Percentiles rank a stretch among this genome's conserved stretches.
These are phyloP conservation scores for Thalassiosira mediterranea DNA, from an alignment of 352 stramenopile genomes.

Conservation along the genomic window DNA sequence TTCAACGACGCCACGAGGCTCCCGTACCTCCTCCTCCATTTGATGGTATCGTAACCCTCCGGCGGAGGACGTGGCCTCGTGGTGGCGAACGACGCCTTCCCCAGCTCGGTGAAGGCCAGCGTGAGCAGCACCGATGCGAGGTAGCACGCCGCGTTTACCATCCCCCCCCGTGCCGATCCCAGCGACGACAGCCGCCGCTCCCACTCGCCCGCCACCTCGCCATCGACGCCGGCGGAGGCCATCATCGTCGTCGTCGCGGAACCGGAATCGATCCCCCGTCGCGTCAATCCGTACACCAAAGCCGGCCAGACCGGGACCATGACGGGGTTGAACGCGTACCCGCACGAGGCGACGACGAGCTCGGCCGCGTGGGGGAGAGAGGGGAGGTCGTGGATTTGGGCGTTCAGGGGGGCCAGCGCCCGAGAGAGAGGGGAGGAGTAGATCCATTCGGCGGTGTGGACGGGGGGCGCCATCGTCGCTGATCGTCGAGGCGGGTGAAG, in stretches of 20 bases:
- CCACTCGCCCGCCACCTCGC: background rate
- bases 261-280: background rate
- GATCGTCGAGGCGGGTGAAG: too few species aligned
- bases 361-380: slow-evolving; percentile 9
- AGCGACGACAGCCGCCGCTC: background rate
- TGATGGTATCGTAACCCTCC: background rate
- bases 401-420: slow-evolving; percentile 3
- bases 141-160: slow-evolving; percentile 38
- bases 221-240: too few species aligned
- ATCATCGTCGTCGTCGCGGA: too few species aligned
- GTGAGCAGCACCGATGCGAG: slow-evolving; percentile 40
- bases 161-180: slow-evolving; percentile 2
- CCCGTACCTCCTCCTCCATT: slow-evolving; percentile 32
- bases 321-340: slow-evolving; percentile 58
- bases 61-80: slow-evolving; percentile 26
- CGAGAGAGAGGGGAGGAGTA: slow-evolving; percentile 3
- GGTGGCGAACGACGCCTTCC: slow-evolving; percentile 52
- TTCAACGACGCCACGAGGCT: slow-evolving; percentile 53
- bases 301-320: slow-evolving; percentile 40
- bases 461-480: too few species aligned
- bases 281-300: slow-evolving; percentile 32
- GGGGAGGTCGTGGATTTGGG: slow-evolving; percentile 2
- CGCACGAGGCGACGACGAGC: slow-evolving; percentile 30
- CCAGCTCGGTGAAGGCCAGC: slow-evolving; percentile 50
- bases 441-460: slow-evolving; percentile 15